Evolutionary conservation across 805 yeast species (phyloP), one percentile per base, ranked within the genome.

Genomic region (Ogataea populi-albae): DNA sequence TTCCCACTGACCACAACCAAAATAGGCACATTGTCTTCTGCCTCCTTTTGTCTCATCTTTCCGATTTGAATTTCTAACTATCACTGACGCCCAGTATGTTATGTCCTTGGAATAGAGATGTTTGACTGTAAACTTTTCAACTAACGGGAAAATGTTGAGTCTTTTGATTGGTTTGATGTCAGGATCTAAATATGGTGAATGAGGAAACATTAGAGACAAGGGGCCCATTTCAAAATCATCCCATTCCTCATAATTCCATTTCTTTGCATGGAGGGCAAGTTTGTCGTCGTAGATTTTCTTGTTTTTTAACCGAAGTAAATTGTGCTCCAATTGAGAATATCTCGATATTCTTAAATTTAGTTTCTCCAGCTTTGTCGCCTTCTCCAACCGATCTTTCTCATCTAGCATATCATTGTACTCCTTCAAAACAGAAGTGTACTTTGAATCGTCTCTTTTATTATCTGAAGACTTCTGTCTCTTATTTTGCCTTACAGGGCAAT

Each of bases 21-120:
- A 84, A 57, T 81, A 82, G 1, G 97, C 96, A 61, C 98, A 91
- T 62, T 93, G 98, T 35, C 98, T 73, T 20, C 91, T 83, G 1
- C 97, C 96, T 12, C 91, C 91, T 39, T 82, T 73, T 27, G 72
- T 59, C 54, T 89, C 97, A 57, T 91, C 93, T 52, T 89, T 80
- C 38, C 97, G 75, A 57, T 96, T 91, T 1, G 96, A 88, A 59
- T 93, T 93, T 37, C 98, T 71, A 89, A 93, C 93, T 25, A 89
- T 87, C n/a, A 91, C 95, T 3, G 96, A 93, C 3, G 97, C 86
- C 98, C 98, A 91, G 61, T 89, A 88, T 48, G 84, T 81, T 69
- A 88, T 78, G 48, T 89, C 96, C 27, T 81, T 75, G 3, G 86
- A 77, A 47, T 82, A 76, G 30, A 69, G 64, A 35, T 73, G 68